phyloP scores from a whole-genome alignment of 2,329 filamentous ascomycete species.

The Aschersonia sp. region DNA sequence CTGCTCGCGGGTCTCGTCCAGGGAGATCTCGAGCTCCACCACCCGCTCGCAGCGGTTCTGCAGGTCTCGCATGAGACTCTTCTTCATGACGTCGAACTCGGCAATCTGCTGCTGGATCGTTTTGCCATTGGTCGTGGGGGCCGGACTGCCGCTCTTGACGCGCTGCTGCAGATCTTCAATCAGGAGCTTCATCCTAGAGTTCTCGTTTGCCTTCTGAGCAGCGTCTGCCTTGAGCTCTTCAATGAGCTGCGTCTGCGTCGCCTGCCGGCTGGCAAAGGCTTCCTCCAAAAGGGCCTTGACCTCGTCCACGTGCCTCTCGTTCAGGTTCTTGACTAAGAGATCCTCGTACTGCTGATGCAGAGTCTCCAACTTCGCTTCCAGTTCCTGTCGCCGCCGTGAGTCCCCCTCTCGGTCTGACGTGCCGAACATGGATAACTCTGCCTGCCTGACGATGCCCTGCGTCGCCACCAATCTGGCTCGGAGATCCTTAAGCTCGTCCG shows the following conservation, averaged over 20 bases:
- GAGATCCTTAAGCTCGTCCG: conserved; percentile 67
- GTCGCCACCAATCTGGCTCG: conserved; percentile 72
- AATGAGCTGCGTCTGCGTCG: conserved; percentile 56
- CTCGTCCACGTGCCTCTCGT: conserved; percentile 66
- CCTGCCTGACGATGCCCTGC: conserved; percentile 83
- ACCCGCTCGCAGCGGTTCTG: conserved; percentile 97
- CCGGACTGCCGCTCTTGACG: conserved; percentile 42
- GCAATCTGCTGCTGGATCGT: conserved; percentile 95
- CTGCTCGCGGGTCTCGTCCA: conserved; percentile 95
- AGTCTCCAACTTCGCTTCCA: conserved; percentile 60
- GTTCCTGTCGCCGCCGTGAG: conserved; percentile 54
- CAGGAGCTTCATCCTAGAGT: conserved; percentile 63
- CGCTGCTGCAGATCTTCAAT: conserved; percentile 68
- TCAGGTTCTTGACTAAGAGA: conserved; percentile 64
- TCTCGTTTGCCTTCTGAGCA: conserved; percentile 64
- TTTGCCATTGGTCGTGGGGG: conserved; percentile 65
- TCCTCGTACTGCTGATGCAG: conserved; percentile 77
- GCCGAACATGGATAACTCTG: conserved; percentile 72
- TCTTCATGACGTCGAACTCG: conserved; percentile 99
- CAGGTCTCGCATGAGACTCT: conserved; percentile 94
- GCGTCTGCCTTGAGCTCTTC: conserved; percentile 68
- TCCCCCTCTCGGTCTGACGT: conserved; percentile 48
- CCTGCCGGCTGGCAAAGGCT: conserved; percentile 61
- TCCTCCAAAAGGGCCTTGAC: conserved; percentile 68
- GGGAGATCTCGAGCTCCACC: conserved; percentile 91